A percentile compares a stretch with the other conserved stretches of the same genome.
These are phyloP conservation scores for Metschnikowia dekortorum DNA, from an alignment of 805 yeast genomes.

Conservation along the genomic window DNA sequence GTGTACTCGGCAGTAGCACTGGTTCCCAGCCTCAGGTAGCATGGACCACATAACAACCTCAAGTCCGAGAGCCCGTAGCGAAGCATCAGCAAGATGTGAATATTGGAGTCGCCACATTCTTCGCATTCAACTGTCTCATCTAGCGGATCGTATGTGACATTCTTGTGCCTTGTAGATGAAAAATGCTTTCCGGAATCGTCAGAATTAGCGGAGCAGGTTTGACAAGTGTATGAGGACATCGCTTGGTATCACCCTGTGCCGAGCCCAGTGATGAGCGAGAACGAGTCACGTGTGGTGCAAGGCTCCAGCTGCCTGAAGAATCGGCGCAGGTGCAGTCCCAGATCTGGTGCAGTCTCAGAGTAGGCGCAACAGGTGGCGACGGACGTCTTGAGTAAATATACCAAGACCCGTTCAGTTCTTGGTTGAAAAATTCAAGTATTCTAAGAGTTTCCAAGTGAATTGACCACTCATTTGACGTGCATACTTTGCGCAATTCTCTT, in stretches of 20 bases:
- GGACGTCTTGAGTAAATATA: too few species aligned
- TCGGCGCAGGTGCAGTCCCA: too few species aligned
- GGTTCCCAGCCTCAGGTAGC: conserved; percentile 30
- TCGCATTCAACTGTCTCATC: conserved; percentile 50
- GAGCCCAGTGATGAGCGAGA: background rate
- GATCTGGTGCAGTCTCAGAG: too few species aligned
- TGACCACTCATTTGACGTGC: too few species aligned
- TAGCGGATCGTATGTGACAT: conserved; percentile 22
- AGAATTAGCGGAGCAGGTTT: conserved; percentile 39
- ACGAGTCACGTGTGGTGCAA: background rate
- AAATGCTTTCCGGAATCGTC: conserved; percentile 49
- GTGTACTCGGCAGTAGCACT: conserved; percentile 49
- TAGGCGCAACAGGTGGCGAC: too few species aligned
- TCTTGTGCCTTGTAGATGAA: conserved; percentile 49
- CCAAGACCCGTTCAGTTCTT: too few species aligned
- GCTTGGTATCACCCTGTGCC: background rate
- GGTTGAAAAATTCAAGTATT: too few species aligned
- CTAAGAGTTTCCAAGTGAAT: too few species aligned
- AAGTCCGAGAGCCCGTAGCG: conserved; percentile 55
- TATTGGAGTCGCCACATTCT: conserved; percentile 49
- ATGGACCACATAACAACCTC: conserved; percentile 44
- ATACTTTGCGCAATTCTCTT: too few species aligned
- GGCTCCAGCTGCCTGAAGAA: background rate
- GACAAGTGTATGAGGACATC: conserved; percentile 33
- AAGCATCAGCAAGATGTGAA: conserved; percentile 48